Conservation (phyloP, 805 yeast genomes). For the Metschnikowia dekortorum region DNA sequence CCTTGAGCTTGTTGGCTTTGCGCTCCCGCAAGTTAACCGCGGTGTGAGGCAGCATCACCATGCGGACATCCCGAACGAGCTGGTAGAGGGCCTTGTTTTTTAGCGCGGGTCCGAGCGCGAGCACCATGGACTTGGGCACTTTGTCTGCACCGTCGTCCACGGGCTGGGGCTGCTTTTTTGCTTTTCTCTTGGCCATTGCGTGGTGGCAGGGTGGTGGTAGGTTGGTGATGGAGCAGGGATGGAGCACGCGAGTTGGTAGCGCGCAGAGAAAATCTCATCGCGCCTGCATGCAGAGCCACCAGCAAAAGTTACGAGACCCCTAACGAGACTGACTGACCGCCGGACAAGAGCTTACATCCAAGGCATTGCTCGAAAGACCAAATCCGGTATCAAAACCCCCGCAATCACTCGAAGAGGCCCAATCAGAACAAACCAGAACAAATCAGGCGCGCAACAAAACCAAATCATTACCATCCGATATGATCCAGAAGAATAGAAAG, state of each 20-base stretch:
- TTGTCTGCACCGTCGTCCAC: constrained; percentile 64
- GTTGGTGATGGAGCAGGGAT: background rate
- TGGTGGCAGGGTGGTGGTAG: no score
- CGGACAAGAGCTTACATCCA: no score
- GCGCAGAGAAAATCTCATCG: background rate
- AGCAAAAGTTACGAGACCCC: no score
- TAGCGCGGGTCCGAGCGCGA: constrained; percentile 73
- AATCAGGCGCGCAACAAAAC: no score
- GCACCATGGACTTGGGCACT: constrained; percentile 91
- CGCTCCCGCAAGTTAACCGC: constrained; percentile 86
- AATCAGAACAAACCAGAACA: no score
- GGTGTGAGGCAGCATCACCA: constrained; percentile 94
- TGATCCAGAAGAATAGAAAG: background rate
- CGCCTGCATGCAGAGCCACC: background rate
- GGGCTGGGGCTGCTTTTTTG: constrained; percentile 68
- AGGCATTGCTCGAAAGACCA: no score
- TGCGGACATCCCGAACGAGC: constrained; percentile 81
- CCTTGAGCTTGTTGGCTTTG: constrained; percentile 80
- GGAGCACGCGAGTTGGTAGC: background rate
- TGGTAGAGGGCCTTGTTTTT: constrained; percentile 79
- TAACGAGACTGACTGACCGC: no score
- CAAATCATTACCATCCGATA: background rate
- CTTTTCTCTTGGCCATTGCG: constrained; percentile 39
- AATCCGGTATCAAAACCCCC: no score
- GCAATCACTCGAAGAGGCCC: no score